Percentiles rank a stretch among this genome's conserved stretches.
Evolutionary conservation across 2,329 filamentous ascomycete genomes (phyloP).

Genomic region (Coniochaeta sp.): DNA sequence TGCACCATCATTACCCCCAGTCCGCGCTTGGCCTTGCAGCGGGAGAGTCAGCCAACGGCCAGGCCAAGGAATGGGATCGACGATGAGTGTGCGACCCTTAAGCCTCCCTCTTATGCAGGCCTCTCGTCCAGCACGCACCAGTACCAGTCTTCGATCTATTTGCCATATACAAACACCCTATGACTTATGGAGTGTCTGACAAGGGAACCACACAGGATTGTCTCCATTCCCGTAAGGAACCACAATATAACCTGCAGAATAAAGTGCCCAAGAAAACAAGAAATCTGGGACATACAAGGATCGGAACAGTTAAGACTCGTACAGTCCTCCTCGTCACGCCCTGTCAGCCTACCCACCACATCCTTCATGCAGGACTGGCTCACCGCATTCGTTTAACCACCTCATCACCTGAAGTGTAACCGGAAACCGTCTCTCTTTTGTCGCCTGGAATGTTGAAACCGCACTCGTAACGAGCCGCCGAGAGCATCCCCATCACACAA

Average conservation of each 20-base stretch:
- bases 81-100: background rate
- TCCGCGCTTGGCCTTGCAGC: background rate
- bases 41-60: background rate
- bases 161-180: background rate
- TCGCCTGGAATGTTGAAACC: background rate
- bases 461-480: background rate
- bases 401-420: background rate
- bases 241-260: background rate
- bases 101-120: no score
- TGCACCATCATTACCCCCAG: background rate
- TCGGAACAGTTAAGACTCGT: background rate
- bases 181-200: background rate
- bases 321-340: background rate
- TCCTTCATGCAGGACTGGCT: background rate
- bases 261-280: background rate
- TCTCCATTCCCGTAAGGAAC: background rate
- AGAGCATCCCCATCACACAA: background rate
- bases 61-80: background rate
- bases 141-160: no score
- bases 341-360: background rate
- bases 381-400: background rate
- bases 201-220: background rate
- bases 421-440: background rate
- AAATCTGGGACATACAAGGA: background rate
- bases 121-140: no score